Evolutionary conservation across 495 filamentous ascomycete species (phyloP), one percentile per base, ranked within the genome.

Genomic region (Clohesyomyces aquaticus): DNA sequence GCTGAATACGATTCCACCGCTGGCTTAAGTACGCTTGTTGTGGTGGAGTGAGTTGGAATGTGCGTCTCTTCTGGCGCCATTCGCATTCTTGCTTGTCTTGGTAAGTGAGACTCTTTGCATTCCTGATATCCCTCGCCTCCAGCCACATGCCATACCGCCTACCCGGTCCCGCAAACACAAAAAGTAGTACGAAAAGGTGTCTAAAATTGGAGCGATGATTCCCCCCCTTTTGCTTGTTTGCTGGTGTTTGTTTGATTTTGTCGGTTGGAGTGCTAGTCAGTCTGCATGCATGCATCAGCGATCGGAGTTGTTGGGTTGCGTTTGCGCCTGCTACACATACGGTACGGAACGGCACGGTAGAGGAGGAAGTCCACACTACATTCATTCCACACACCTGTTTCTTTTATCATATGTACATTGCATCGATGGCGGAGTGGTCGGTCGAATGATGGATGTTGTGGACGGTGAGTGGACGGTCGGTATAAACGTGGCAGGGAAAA

Each of bases 1-100:
- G 50, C 75, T 94, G 26, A 61, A 61, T 23, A 16, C 57, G 4
- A 21, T 66, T 19, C 63, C 63, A 41, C 45, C 56, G 16, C 21
- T 62, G 4, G 11, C 22, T 43, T 62, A 55, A 19, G 22, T 38
- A 10, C 49, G 10, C 9, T 52, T 26, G 16, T 26, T 23, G 19
- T 29, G 10, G 14, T 8, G 22, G 25, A 26, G 18, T 23, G 32
- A 14, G 32, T 38, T 38, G 23, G n/a, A 32, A 57, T 43, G 38
- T 23, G 32, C 19, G 16, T 16, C 45, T 19, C 32, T 22, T 26
- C 32, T 6, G 6, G 32, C 32, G 6, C 32, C 14, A 14, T 38
- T 14, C n/a, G n/a, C n/a, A n/a, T n/a, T n/a, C n/a, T n/a, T n/a
- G n/a, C 32, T 38, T 14, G 6, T 38, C 32, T 38, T 6, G 32